Conservation (phyloP, 176 grass and related monocot species). For the Pontederia crassipes region DNA sequence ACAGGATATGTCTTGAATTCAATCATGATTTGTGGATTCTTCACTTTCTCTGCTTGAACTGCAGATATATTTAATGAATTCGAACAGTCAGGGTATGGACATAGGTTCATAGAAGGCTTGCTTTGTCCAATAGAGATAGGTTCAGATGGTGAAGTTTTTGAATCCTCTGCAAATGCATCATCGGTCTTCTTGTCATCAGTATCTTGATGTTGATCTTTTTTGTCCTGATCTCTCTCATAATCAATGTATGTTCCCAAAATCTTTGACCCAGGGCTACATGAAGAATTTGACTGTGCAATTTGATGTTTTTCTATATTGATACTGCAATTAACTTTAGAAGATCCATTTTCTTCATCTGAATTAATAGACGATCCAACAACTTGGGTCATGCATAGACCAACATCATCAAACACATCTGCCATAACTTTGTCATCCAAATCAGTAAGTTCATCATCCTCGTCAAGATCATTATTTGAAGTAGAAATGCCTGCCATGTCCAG, state of each 20-base stretch:
- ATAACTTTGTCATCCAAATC: conserved; percentile 56
- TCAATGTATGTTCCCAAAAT: conserved; percentile 15
- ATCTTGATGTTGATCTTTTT: conserved; percentile 1
- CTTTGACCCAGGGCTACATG: conserved; percentile 15
- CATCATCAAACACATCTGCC: conserved; percentile 58
- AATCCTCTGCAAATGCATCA: no score
- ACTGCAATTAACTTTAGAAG: conserved; percentile 1
- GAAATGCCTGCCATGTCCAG: conserved; percentile 23
- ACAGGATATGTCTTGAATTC: no score
- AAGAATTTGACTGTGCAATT: conserved; percentile 17
- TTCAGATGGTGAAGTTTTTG: no score
- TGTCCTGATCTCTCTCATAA: conserved; percentile 21
- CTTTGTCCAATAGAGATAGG: no score
- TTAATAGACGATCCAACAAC: conserved; percentile 23
- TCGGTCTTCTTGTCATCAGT: no score
- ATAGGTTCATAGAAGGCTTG: no score
- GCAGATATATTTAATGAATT: no score
- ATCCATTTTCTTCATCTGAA: neutral
- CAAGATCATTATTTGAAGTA: conserved; percentile 26
- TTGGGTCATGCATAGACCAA: conserved; percentile 42
- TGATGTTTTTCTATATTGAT: conserved; percentile 15
- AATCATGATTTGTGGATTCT: no score
- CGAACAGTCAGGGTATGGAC: no score
- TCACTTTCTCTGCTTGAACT: no score
- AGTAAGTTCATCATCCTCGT: conserved; percentile 53